Conservation (phyloP, 2,329 filamentous ascomycete genomes). For the Alternaria triticina region DNA sequence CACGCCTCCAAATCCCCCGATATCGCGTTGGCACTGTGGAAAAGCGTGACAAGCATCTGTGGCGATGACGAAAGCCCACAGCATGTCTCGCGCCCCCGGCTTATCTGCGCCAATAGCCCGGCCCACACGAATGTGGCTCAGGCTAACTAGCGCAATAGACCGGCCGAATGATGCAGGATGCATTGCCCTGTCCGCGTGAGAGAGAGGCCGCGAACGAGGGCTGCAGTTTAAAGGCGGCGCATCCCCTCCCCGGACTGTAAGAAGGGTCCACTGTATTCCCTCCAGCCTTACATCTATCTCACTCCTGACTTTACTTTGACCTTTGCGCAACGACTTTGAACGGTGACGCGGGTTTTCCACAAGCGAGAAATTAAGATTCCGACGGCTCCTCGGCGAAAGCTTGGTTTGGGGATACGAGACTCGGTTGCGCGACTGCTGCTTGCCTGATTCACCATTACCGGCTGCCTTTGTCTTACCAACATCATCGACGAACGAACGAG, state of each 20-base stretch:
- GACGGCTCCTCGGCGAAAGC: not conserved
- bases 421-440: not conserved
- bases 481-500: not conserved
- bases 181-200: slow-evolving; percentile 5
- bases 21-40: not conserved
- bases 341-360: not conserved
- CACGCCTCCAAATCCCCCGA: not conserved
- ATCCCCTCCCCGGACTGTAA: not conserved
- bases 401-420: not conserved
- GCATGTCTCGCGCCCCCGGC: not conserved
- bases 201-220: not conserved
- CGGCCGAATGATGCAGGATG: slow-evolving; percentile 6
- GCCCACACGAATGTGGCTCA: slow-evolving; percentile 6
- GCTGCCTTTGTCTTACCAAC: not conserved
- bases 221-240: not conserved
- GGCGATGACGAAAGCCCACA: slow-evolving; percentile 16
- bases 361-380: not conserved
- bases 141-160: not conserved
- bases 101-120: slow-evolving; percentile 16
- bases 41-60: slow-evolving; percentile 1
- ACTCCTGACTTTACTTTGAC: not conserved
- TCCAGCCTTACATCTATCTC: not conserved
- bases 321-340: not conserved
- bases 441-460: not conserved
- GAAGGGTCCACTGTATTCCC: not conserved